Evolutionary conservation across 371 early-diverging fungal species (phyloP), one percentile per base, ranked within the genome.

Genomic region (Apophysomyces trapeziformis): DNA sequence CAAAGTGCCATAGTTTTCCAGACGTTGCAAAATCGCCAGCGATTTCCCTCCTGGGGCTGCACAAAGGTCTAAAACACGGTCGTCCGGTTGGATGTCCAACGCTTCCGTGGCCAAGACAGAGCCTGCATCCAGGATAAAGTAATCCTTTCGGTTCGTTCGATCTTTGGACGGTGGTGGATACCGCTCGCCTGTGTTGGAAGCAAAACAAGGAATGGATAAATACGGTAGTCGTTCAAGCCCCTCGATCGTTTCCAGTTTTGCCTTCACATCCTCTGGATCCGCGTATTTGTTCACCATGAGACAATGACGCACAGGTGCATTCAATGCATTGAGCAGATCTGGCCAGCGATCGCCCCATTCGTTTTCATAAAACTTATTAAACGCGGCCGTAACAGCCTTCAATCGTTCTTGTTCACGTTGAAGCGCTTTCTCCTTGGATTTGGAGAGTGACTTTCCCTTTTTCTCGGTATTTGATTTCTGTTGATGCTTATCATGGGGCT

Each of bases 51-150:
- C 94, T 3, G 90, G 90, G 1, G 90, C 91, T 35, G 87, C 93
- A 70, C 95, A 93, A 18, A 95, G 71, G 70, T 95, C 94, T 36
- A 95, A 78, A 0, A 95, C 89, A 61, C 91, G 89, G 64, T 95
- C 90, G 37, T 87, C 80, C 0, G 87, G 85, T 32, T 85, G 68
- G 5, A 90, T 75, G 6, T 81, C 83, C 7, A 93, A 72, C 0
- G 92, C 90, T 4, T 77, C 74, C 7, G 79, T 79, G 69, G 92
- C 66, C 0, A 92, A 69, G 4, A 89, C 90, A 0, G 90, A 91
- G 13, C 88, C 86, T 12, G 92, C 84, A 65, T 93, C 93, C 61
- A 94, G 58, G 47, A 83, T 77, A 64, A 88, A 89, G 63, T 86
- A 80, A 38, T 83, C 80, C 0, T 72, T 75, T 21, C 83, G 43